phyloP scores from a whole-genome alignment of 1,284 basidiomycete genomes.

The Ceratobasidium sp. region DNA sequence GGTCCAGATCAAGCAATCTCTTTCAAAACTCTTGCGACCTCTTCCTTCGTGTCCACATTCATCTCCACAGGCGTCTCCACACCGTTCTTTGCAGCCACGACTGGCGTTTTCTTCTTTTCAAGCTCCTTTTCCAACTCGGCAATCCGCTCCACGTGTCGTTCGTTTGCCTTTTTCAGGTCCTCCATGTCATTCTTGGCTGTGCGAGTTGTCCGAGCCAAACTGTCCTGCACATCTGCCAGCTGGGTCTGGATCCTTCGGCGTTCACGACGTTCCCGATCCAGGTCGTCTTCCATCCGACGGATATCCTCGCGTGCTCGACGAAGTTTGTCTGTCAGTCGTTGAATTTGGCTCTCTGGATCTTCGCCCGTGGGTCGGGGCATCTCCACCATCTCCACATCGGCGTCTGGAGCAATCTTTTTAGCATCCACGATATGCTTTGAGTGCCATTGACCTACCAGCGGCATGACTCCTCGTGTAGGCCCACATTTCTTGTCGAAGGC shows the following conservation, averaged over 20 bases:
- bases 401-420: not conserved
- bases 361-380: constrained; percentile 8
- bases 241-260: constrained; percentile 23
- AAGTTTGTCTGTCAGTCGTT: constrained; percentile 29
- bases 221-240: constrained; percentile 29
- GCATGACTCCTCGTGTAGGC: constrained; percentile 27
- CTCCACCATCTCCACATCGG: constrained; percentile 32
- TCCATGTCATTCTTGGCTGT: constrained; percentile 22
- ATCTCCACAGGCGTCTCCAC: constrained; percentile 8
- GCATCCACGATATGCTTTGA: not conserved
- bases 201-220: constrained; percentile 1
- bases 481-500: constrained; percentile 33
- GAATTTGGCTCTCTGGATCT: constrained; percentile 19
- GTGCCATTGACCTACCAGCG: constrained; percentile 2
- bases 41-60: constrained; percentile 19
- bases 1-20: not conserved
- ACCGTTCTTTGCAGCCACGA: not conserved
- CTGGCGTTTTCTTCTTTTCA: constrained; percentile 5
- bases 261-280: constrained; percentile 34
- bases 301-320: constrained; percentile 30
- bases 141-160: constrained; percentile 30
- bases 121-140: constrained; percentile 30
- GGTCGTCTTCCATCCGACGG: constrained; percentile 32
- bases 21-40: not conserved
- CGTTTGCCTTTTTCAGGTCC: constrained; percentile 27